Base-by-base conservation (phyloP, 2,329 filamentous ascomycete genomes). In the Alternaria triticimaculans region DNA sequence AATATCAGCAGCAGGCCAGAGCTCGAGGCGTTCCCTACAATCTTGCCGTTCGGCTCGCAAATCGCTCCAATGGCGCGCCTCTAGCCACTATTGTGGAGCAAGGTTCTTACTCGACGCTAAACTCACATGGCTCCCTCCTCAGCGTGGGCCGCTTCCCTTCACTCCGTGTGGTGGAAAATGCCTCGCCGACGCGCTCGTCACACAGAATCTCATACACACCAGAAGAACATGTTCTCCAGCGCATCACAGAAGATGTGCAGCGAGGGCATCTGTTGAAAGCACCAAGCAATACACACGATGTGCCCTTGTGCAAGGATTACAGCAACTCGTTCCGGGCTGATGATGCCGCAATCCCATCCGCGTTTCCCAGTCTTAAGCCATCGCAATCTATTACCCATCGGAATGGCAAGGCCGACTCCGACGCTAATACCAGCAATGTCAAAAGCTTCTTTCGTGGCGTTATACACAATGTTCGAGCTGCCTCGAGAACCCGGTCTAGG, bases 61-160 rank as follows among this genome's bases (percentile, higher is more conserved):
- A 75, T 62, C 72, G 72, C 28, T 64, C 70, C 58, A 76, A 78
- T 66, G 79, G 78, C 57, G 78, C 72, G 37, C 79, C 79, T 12
- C 78, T 84, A n/a, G 79, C 78, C 26, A 82, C 81, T 14, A 84
- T 84, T 62, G 69, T 80, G 43, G 82, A 84, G 69, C 80, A 80
- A 55, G 74, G 72, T 62, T 84, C 82, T 14, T 72, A 76, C 48
- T 79, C 79, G 12, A 82, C 81, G 10, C 72, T 84, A 23, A 74
- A 76, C 48, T 80, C 80, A 9, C 65, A 72, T 45, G 67, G 67
- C 11, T 80, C 79, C 15, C 55, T 73, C n/a, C 60, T 71, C 50
- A 72, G 65, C 55, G 55, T 70, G 25, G 66, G 64, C 18, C 69
- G 63, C n/a, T 66, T 69, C 54, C 62, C 72, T 44, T 70, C 69